Evolutionary conservation across 345 rosid species (phyloP).

Genomic region (Euphorbia peplus): DNA sequence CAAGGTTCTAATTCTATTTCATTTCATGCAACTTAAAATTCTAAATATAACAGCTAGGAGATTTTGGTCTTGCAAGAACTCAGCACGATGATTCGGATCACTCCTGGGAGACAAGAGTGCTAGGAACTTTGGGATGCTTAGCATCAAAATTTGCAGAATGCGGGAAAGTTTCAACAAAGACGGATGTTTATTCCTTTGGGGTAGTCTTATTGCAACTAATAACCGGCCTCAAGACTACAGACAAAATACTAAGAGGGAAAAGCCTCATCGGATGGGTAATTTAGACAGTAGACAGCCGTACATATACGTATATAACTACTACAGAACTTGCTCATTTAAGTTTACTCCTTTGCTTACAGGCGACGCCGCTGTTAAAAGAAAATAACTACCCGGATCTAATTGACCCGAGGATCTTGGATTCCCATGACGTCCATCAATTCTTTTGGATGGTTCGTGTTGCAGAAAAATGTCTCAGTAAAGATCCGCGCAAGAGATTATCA

Average conservation of each 20-base stretch:
- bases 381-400: constrained; percentile 56
- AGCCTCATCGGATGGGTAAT: constrained; percentile 75
- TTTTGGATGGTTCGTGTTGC: constrained; percentile 70
- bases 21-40: neutral
- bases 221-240: constrained; percentile 58
- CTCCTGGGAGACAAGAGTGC: constrained; percentile 49
- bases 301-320: neutral
- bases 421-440: constrained; percentile 61
- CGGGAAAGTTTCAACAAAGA: constrained; percentile 59
- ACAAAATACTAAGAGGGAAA: constrained; percentile 48
- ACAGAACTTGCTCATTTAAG: neutral
- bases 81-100: constrained; percentile 41
- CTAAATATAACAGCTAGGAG: constrained; percentile 47
- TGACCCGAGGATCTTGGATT: constrained; percentile 46
- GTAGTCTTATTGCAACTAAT: constrained; percentile 62
- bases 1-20: neutral
- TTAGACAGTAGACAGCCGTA: neutral
- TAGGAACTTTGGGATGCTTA: constrained; percentile 57
- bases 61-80: constrained; percentile 62
- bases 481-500: constrained; percentile 49
- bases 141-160: constrained; percentile 68
- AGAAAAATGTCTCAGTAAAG: constrained; percentile 56
- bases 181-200: constrained; percentile 67
- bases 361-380: constrained; percentile 57
- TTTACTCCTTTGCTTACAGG: constrained; percentile 33